Base-by-base conservation (phyloP, 163 green algal species). In the Dunaliella salina region DNA sequence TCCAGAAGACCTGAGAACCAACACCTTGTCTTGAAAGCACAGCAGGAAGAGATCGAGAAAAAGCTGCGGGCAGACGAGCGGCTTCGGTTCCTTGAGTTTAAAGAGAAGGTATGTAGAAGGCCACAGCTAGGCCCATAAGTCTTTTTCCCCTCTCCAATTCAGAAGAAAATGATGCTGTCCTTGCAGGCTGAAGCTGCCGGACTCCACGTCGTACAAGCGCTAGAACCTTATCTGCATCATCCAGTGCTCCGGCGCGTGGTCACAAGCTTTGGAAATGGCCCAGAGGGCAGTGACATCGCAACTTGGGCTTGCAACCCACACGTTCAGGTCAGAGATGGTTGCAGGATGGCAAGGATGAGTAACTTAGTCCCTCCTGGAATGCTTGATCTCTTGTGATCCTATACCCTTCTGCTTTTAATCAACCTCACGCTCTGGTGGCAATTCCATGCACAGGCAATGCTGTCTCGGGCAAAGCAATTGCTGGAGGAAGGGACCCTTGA, bases 121-220 rank as follows among this genome's bases (percentile, higher is more conserved):
- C 20, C 24, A 46, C n/a, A 22, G 1, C 79, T 30, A 59, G 79
- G 22, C 79, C 1, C 30, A 59, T 30, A 59, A 3, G 3, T 1
- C 20, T 57, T 1, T 11, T 26, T 57, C 20, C 0, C 30, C 8
- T 29, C 5, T 45, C 35, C 8, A 8, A 8, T 50, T 3, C 40
- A 57, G 20, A 25, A 81, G 15, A 8, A 25, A 15, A 20, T 35
- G 15, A 46, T 20, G 17, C 26, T 46, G 30, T 81, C 15, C 75
- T 34, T 35, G 75, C 32, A 82, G 79, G 79, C 79, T 50, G 79
- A 82, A 59, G 79, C 79, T 30, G 79, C 34, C 32, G 79, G 79
- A 24, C 79, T 45, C 45, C n/a, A 82, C 3, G 79, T 82, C n/a
- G 79, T 82, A 1, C 32, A 35, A 59, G 79, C 79, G 8, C 79